These are phyloP conservation scores for Rosa persica DNA, from an alignment of 306 rosid genomes.

Conservation along the genomic window DNA sequence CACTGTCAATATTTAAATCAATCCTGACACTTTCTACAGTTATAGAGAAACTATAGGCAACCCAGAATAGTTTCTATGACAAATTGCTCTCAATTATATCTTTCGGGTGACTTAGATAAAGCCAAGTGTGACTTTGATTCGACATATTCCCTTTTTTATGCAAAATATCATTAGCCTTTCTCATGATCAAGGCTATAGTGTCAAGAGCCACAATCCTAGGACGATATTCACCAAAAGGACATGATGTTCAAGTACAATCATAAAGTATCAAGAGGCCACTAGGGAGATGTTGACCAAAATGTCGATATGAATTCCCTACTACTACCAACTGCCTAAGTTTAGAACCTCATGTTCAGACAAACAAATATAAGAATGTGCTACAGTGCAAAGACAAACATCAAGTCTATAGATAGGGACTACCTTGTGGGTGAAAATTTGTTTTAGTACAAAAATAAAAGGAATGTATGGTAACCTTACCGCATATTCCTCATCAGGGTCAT, in stretches of 20 bases:
- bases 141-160: not conserved
- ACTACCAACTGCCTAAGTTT: not conserved
- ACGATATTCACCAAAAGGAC: not conserved
- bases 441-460: not conserved
- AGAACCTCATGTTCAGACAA: constrained; percentile 4
- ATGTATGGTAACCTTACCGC: constrained; percentile 53
- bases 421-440: not conserved
- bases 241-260: not conserved
- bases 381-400: constrained; percentile 3
- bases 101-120: constrained; percentile 1
- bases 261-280: not conserved
- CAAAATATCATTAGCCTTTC: not conserved
- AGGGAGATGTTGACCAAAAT: not conserved
- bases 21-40: not conserved
- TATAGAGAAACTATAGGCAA: not conserved
- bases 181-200: not conserved
- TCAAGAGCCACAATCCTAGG: not conserved
- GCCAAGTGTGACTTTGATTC: not conserved
- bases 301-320: not conserved
- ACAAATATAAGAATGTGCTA: not conserved
- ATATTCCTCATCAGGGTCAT: constrained; percentile 87
- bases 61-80: not conserved
- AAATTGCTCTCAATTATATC: not conserved
- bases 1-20: not conserved
- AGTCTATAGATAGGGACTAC: not conserved